Percentiles rank a stretch among this genome's conserved stretches.
Conservation (phyloP, 2,329 filamentous ascomycete species). For the Monascus ruber region DNA sequence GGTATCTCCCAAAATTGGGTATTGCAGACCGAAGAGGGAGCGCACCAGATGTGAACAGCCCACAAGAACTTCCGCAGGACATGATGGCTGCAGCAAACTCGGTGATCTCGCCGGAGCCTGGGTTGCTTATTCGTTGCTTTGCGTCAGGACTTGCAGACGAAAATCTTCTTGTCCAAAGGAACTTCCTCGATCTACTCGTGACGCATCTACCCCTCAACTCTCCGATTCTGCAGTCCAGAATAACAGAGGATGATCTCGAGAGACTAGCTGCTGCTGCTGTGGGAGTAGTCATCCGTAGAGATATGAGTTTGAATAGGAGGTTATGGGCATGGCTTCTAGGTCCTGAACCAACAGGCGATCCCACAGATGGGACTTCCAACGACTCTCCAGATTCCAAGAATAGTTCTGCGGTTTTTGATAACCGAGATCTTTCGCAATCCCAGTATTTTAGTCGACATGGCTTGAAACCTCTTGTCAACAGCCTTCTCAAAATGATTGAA, state of each 20-base stretch:
- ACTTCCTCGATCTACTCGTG: conserved; percentile 85
- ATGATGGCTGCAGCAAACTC: conserved; percentile 31
- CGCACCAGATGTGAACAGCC: conserved; percentile 17
- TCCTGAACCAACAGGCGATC: conserved; percentile 45
- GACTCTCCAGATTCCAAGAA: conserved; percentile 18
- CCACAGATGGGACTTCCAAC: conserved; percentile 23
- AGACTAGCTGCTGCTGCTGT: conserved; percentile 70
- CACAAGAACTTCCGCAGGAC: conserved; percentile 12
- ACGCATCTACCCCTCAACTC: conserved; percentile 81
- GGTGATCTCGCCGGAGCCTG: conserved; percentile 67
- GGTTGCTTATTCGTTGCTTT: conserved; percentile 80
- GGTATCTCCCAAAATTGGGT: conserved; percentile 64
- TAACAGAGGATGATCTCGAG: conserved; percentile 66
- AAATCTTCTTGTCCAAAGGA: conserved; percentile 83
- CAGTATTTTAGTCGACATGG: conserved; percentile 78
- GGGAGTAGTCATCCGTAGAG: conserved; percentile 76
- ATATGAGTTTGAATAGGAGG: conserved; percentile 92
- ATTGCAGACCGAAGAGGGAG: conserved; percentile 21
- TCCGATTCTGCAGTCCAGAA: conserved; percentile 61
- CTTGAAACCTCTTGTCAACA: conserved; percentile 59
- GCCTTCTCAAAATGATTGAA: conserved; percentile 66
- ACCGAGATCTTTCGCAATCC: conserved; percentile 47
- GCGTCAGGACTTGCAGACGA: conserved; percentile 78
- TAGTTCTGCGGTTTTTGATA: conserved; percentile 16
- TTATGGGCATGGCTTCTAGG: conserved; percentile 96